Percentiles rank a stretch among this genome's conserved stretches.
These are phyloP conservation scores for Linum usitatissimum DNA, from an alignment of 345 rosid species.

Conservation along the genomic window DNA sequence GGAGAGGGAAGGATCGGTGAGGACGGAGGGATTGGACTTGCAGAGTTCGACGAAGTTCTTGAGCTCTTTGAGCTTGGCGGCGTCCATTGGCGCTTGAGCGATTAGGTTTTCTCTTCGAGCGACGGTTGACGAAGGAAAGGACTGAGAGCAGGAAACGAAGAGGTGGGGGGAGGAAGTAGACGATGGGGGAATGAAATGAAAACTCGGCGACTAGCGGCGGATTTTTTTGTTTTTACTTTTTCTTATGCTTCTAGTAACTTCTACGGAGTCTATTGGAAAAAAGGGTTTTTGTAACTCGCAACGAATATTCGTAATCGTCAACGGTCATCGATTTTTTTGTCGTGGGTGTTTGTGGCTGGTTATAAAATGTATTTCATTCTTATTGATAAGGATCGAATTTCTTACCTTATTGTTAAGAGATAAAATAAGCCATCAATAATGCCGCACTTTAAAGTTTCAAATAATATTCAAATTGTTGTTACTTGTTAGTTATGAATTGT, in stretches of 20 bases:
- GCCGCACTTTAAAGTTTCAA: too few relatives aligned
- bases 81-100: constrained; percentile 33
- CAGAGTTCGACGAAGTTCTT: constrained; percentile 64
- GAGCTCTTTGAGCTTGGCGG: constrained; percentile 44
- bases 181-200: background rate
- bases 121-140: background rate
- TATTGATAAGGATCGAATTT: too few relatives aligned
- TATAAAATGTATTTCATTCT: too few relatives aligned
- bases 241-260: background rate
- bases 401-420: too few relatives aligned
- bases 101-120: background rate
- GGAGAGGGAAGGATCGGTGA: constrained; percentile 66
- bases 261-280: background rate
- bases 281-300: background rate
- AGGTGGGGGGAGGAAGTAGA: background rate
- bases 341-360: too few relatives aligned
- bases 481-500: too few relatives aligned
- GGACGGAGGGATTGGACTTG: constrained; percentile 71
- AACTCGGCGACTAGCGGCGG: background rate
- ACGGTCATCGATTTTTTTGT: too few relatives aligned
- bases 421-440: too few relatives aligned
- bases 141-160: too few relatives aligned
- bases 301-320: too few relatives aligned
- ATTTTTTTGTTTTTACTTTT: background rate
- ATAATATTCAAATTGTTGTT: too few relatives aligned